A percentile compares a stretch with the other conserved stretches of the same genome.
Evolutionary conservation across 2,329 filamentous ascomycete genomes (phyloP).

Genomic region (Fusarium sp.): DNA sequence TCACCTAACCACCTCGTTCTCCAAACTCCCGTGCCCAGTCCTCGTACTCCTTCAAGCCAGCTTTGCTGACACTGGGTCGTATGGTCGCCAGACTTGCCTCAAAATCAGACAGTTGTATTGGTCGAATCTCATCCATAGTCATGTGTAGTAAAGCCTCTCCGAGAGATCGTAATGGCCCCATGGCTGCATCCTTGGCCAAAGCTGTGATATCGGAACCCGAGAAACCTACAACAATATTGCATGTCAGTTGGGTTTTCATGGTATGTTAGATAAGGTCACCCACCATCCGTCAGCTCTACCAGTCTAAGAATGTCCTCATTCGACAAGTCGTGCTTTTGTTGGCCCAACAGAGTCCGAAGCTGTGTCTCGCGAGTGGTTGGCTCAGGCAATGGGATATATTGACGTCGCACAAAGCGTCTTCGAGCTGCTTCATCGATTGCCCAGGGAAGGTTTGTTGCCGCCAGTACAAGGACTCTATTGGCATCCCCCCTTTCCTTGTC

Average conservation of each 20-base stretch:
- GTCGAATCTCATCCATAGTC: conserved; percentile 91
- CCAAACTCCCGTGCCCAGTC: conserved; percentile 95
- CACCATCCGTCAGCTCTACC: conserved; percentile 86
- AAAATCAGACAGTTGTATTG: conserved; percentile 86
- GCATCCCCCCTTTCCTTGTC: conserved; percentile 80
- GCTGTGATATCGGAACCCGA: conserved; percentile 97
- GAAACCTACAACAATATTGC: conserved; percentile 71
- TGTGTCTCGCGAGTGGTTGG: conserved; percentile 81
- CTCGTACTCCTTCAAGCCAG: conserved; percentile 88
- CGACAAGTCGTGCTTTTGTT: conserved; percentile 84
- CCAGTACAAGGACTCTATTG: conserved; percentile 88
- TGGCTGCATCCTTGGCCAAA: conserved; percentile 95
- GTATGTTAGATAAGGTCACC: conserved; percentile 39
- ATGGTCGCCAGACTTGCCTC: conserved; percentile 84
- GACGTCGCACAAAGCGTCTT: conserved; percentile 86
- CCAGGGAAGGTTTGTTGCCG: conserved; percentile 96
- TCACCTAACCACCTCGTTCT: conserved; percentile 78
- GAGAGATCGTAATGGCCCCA: conserved; percentile 90
- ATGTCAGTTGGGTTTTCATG: conserved; percentile 8
- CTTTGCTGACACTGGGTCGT: conserved; percentile 85
- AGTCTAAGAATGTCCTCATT: conserved; percentile 76
- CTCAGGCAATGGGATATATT: conserved; percentile 96
- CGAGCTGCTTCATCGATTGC: conserved; percentile 96
- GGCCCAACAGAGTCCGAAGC: conserved; percentile 78
- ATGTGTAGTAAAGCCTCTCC: conserved; percentile 91